Conservation (phyloP, 805 yeast genomes). For the Saturnispora sekii region DNA sequence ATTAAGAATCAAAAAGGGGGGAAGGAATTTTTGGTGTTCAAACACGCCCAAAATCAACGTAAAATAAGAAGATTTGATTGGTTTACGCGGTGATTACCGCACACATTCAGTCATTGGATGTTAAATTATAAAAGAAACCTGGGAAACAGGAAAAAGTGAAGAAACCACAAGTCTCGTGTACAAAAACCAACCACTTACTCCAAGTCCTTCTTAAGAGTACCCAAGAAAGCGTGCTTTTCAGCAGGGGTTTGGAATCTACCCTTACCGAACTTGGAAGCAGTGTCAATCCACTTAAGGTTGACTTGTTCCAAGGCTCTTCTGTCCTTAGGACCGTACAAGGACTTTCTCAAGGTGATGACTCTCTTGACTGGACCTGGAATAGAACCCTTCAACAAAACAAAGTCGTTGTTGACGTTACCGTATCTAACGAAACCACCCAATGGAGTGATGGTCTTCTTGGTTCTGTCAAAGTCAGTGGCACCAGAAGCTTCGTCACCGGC, state of each 20-base stretch:
- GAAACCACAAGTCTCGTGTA: neutral
- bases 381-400: constrained; percentile 95
- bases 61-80: no score
- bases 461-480: constrained; percentile 97
- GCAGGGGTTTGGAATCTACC: constrained; percentile 99
- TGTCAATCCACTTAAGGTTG: constrained; percentile 98
- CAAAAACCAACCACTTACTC: constrained; percentile 17
- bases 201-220: constrained; percentile 98
- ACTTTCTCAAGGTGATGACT: constrained; percentile 97
- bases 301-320: constrained; percentile 97
- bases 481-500: constrained; percentile 91
- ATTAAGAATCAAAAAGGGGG: no score
- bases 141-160: neutral
- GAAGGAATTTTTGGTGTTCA: no score
- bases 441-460: constrained; percentile 99
- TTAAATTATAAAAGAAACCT: neutral
- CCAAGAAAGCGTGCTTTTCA: constrained; percentile 99
- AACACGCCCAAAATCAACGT: no score
- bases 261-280: constrained; percentile 99
- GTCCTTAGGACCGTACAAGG: constrained; percentile 93
- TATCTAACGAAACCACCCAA: constrained; percentile 99
- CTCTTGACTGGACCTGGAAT: constrained; percentile 99
- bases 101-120: neutral
- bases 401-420: constrained; percentile 97
- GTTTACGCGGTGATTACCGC: no score